phyloP scores from a whole-genome alignment of 139 green algal species.

The Pleodorina starrii region DNA sequence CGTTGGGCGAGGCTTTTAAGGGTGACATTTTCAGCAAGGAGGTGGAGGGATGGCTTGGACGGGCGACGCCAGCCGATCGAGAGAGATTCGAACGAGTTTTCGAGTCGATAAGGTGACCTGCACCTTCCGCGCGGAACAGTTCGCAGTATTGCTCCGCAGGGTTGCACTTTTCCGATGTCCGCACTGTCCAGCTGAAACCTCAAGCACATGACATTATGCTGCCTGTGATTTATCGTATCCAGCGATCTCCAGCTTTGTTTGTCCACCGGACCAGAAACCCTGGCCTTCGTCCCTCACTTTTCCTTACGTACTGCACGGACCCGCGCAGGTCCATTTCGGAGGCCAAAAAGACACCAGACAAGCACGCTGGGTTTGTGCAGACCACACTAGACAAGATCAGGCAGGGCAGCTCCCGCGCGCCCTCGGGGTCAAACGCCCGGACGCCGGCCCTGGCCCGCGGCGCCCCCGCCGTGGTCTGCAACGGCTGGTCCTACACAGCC shows the following conservation, averaged over 20 bases:
- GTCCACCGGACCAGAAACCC: too few relatives aligned
- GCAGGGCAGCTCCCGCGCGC: background rate
- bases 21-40: slow-evolving; percentile 12
- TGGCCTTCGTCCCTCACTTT: too few relatives aligned
- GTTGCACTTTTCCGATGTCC: too few relatives aligned
- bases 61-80: background rate
- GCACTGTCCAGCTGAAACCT: too few relatives aligned
- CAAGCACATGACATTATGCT: too few relatives aligned
- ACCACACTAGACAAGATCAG: background rate
- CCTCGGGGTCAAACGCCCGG: background rate
- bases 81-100: slow-evolving; percentile 32
- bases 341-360: background rate
- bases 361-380: background rate
- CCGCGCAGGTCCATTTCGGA: slow-evolving; percentile 30
- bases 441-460: background rate
- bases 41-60: slow-evolving; percentile 14
- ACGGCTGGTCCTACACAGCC: slow-evolving; percentile 49
- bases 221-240: too few relatives aligned
- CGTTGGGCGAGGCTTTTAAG: slow-evolving; percentile 23
- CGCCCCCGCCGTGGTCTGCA: background rate
- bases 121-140: too few relatives aligned
- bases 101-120: slow-evolving; percentile 31
- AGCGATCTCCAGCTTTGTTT: too few relatives aligned
- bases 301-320: too few relatives aligned
- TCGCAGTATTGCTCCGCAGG: background rate